These are phyloP conservation scores for Torrubiellomyces zombiae DNA, from an alignment of 2,329 filamentous ascomycete species.

Conservation along the genomic window DNA sequence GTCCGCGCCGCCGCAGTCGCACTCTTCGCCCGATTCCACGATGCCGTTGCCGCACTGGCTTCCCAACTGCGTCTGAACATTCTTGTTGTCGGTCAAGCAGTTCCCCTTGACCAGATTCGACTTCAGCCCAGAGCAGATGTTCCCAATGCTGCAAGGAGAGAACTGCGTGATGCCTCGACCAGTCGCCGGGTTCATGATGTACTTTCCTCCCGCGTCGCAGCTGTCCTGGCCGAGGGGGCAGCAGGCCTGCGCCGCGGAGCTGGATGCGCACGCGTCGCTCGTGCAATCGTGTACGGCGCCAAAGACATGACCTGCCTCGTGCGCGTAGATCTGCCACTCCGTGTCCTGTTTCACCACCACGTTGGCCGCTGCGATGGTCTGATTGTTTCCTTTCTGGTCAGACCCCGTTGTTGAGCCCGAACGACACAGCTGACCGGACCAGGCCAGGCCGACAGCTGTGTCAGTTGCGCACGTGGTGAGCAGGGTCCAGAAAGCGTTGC, in stretches of 20 bases:
- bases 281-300: conserved; percentile 92
- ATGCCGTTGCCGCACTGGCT: conserved; percentile 93
- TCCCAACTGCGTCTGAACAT: conserved; percentile 64
- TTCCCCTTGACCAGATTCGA: conserved; percentile 52
- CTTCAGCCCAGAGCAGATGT: conserved; percentile 76
- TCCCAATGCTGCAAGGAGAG: conserved; percentile 78
- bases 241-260: conserved; percentile 40
- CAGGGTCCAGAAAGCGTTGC: conserved; percentile 86
- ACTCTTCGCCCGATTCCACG: conserved; percentile 85
- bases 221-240: conserved; percentile 54
- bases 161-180: conserved; percentile 57
- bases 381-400: conserved; percentile 31
- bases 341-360: conserved; percentile 70
- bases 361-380: conserved; percentile 73
- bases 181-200: conserved; percentile 94
- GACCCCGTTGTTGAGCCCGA: conserved; percentile 37
- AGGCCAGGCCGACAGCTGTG: conserved; percentile 77
- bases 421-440: conserved; percentile 77
- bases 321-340: conserved; percentile 93
- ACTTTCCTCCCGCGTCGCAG: conserved; percentile 64
- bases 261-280: conserved; percentile 47
- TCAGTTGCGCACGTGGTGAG: conserved; percentile 69
- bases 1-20: conserved; percentile 71
- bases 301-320: conserved; percentile 88
- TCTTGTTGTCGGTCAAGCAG: conserved; percentile 75